Base-by-base conservation (phyloP, 2,329 filamentous ascomycete species). In the Fusarium pseudonygamai region DNA sequence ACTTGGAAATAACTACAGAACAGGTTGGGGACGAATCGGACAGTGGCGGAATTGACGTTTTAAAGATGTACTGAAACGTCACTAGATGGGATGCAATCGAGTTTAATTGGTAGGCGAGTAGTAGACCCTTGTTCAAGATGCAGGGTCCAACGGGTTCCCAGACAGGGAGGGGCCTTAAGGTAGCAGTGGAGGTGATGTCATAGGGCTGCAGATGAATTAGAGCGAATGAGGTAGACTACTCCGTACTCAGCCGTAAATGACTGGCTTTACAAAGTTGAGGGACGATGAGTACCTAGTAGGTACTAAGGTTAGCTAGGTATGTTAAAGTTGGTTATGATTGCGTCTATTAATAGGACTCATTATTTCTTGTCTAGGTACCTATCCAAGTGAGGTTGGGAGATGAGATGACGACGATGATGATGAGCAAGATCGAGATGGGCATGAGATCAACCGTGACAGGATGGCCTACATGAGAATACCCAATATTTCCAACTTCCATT, bases 121-220 rank as follows among this genome's bases (percentile, higher is more conserved):
- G 37, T 24, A 28, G 55, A 55, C n/a, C 24, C 39, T 45, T 50
- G 47, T 37, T 32, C 49, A 30, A 43, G 58, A 73, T 64, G 71
- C 74, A 76, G 76, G 75, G 76, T 53, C 71, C 69, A 67, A 40
- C 61, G 68, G 74, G 67, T 64, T 53, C 68, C 67, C 57, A 43
- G 57, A 57, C 40, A 60, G 59, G n/a, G n/a, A n/a, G n/a, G 64
- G 62, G 6, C 16, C 47, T 16, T 5, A n/a, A n/a, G n/a, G n/a
- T n/a, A 45, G 36, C 45, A 22, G 42, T 71, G 60, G 72, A 53
- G 50, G 69, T 78, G 74, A 78, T 78, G 76, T 78, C 75, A 78
- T 78, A 61, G 60, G 67, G 56, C 59, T 66, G 46, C 40, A 56
- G 62, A 65, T 32, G 22, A n/a, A 22, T 24, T 37, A 24, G 28